These are phyloP conservation scores for Ceratocystis albifundus DNA, from an alignment of 2,329 filamentous ascomycete species.

Conservation along the genomic window DNA sequence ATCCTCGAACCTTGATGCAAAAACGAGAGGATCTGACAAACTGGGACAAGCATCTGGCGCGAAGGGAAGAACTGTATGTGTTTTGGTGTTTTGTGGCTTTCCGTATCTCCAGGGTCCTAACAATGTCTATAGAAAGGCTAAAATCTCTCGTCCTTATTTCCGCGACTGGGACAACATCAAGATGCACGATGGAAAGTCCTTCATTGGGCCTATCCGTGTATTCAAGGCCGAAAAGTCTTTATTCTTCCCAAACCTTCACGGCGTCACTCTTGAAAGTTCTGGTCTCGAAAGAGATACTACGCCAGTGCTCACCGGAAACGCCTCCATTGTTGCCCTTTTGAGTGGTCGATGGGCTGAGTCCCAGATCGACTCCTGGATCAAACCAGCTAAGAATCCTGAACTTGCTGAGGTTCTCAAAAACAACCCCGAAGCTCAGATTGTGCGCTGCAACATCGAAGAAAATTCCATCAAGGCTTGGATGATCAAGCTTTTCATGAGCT, in stretches of 20 bases:
- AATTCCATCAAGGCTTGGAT: constrained; percentile 56
- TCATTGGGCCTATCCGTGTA: constrained; percentile 69
- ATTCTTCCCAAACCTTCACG: constrained; percentile 87
- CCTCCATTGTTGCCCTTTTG: constrained; percentile 71
- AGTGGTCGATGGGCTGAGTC: constrained; percentile 74
- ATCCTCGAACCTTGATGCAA: constrained; percentile 54
- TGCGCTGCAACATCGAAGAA: constrained; percentile 83
- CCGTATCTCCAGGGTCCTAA: constrained; percentile 2
- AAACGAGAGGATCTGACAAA: constrained; percentile 69
- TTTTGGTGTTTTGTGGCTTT: neutral
- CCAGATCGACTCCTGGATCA: constrained; percentile 64
- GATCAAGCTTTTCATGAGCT: constrained; percentile 45
- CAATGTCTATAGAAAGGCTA: constrained; percentile 45
- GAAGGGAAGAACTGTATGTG: constrained; percentile 61
- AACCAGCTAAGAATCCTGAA: constrained; percentile 53
- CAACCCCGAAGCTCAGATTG: constrained; percentile 53
- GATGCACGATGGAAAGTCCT: constrained; percentile 81
- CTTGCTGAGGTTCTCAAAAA: constrained; percentile 50
- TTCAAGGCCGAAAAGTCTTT: constrained; percentile 74
- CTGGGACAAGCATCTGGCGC: constrained; percentile 70
- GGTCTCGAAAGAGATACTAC: constrained; percentile 57
- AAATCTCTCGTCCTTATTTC: constrained; percentile 82
- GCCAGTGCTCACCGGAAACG: constrained; percentile 55
- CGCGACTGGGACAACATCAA: constrained; percentile 84
- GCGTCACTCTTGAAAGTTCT: constrained; percentile 57